A percentile compares a stretch with the other conserved stretches of the same genome.
These are phyloP conservation scores for Salinomyces thailandicus DNA, from an alignment of 2,329 filamentous ascomycete genomes.

Conservation along the genomic window DNA sequence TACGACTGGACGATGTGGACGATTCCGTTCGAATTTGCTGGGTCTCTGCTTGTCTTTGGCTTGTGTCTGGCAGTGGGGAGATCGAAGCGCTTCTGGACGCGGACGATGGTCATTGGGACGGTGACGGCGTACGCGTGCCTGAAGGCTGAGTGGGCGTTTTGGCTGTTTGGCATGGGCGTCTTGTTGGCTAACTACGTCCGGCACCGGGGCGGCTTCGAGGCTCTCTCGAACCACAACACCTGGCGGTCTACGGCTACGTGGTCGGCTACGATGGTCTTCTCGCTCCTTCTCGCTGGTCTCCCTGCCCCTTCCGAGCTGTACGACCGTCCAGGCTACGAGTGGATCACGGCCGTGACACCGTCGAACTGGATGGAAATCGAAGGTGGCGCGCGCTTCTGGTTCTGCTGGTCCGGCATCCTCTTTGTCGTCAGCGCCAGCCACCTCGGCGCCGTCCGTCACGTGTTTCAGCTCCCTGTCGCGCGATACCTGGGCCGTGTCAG, in stretches of 20 bases:
- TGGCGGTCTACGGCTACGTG: neutral
- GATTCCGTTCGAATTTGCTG: slow-evolving; percentile 14
- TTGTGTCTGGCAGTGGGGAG: slow-evolving; percentile 8
- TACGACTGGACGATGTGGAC: slow-evolving; percentile 18
- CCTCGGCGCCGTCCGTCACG: slow-evolving; percentile 3
- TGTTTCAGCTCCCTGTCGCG: slow-evolving; percentile 9
- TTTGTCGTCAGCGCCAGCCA: slow-evolving; percentile 11
- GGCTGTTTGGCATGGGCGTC: slow-evolving; percentile 11
- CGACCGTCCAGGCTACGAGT: slow-evolving; percentile 9
- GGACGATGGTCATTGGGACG: slow-evolving; percentile 4
- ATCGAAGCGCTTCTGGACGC: slow-evolving; percentile 2
- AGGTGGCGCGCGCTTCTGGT: slow-evolving; percentile 7
- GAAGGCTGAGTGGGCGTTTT: slow-evolving; percentile 11
- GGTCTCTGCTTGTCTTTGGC: slow-evolving; percentile 9
- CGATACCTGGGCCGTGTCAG: slow-evolving; percentile 13
- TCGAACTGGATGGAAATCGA: neutral
- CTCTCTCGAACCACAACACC: slow-evolving; percentile 1
- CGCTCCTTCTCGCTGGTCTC: neutral
- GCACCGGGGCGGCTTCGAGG: slow-evolving; percentile 10
- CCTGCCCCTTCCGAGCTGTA: slow-evolving; percentile 1
- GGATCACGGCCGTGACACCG: slow-evolving; percentile 5
- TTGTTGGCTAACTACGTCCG: slow-evolving; percentile 11
- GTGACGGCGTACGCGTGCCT: slow-evolving; percentile 6
- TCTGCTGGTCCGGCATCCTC: slow-evolving; percentile 13
- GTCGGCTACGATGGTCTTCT: neutral